Evolutionary conservation across 2,329 filamentous ascomycete species (phyloP).

Genomic region (Eurotiales sp.): DNA sequence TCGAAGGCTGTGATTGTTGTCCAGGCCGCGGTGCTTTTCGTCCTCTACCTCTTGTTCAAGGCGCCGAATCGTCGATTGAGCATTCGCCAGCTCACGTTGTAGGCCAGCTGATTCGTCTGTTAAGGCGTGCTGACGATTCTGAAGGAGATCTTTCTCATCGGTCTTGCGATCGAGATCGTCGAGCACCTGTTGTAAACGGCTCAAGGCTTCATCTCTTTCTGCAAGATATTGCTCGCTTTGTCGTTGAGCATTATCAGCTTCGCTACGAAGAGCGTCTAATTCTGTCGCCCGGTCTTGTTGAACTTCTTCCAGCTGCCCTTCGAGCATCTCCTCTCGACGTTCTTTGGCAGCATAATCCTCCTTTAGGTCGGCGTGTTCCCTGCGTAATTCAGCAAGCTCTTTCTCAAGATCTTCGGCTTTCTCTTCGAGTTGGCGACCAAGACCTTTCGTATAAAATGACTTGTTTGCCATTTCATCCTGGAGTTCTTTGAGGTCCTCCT

Average conservation of each 20-base stretch:
- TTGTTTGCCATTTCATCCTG: conserved; percentile 77
- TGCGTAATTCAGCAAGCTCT: conserved; percentile 55
- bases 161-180: conserved; percentile 57
- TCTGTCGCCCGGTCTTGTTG: conserved; percentile 38
- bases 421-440: conserved; percentile 71
- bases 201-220: conserved; percentile 38
- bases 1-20: conserved; percentile 59
- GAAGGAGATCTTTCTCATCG: conserved; percentile 65
- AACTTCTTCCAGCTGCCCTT: conserved; percentile 45
- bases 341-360: conserved; percentile 43
- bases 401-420: conserved; percentile 63
- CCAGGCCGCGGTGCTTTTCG: conserved; percentile 56
- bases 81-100: conserved; percentile 58
- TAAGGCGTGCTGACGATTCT: conserved; percentile 65
- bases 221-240: conserved; percentile 45
- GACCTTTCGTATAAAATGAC: conserved; percentile 69
- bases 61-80: conserved; percentile 42
- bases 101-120: conserved; percentile 63
- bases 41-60: conserved; percentile 49
- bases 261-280: conserved; percentile 38
- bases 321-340: conserved; percentile 43
- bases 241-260: conserved; percentile 39
- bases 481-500: conserved; percentile 57
- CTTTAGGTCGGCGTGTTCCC: conserved; percentile 43
- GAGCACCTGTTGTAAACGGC: conserved; percentile 54